Evolutionary conservation across 305 asterid genomes (phyloP).

Genomic region (Lippia alba): DNA sequence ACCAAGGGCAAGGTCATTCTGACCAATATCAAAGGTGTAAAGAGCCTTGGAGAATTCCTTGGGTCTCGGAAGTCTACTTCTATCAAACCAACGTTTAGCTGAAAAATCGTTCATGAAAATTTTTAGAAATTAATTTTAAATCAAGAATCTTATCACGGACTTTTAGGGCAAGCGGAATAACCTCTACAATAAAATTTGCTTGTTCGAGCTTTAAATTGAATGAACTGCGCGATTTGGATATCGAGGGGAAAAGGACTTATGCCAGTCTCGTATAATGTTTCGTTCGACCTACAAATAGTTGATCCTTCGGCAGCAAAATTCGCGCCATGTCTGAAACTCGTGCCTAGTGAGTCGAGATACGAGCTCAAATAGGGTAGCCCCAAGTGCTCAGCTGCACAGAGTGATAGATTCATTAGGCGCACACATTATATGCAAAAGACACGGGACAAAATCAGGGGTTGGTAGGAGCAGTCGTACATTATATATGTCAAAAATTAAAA

Average conservation of each 20-base stretch:
- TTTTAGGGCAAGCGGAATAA: conserved; percentile 3
- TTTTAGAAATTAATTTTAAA: neutral
- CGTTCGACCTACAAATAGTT: conserved; percentile 51
- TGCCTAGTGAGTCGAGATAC: conserved; percentile 53
- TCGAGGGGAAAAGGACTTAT: conserved; percentile 60
- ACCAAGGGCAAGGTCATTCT: conserved; percentile 47
- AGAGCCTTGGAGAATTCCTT: conserved; percentile 49
- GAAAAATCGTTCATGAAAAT: conserved; percentile 12
- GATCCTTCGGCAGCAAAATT: conserved; percentile 60
- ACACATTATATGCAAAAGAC: neutral
- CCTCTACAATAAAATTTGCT: conserved; percentile 47
- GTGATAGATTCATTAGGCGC: conserved; percentile 1
- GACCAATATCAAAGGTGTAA: conserved; percentile 57
- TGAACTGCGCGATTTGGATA: conserved; percentile 46
- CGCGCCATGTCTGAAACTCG: conserved; percentile 57
- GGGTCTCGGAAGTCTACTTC: conserved; percentile 44
- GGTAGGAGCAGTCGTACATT: neutral
- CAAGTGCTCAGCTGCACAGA: conserved; percentile 53
- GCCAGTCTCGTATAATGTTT: conserved; percentile 43
- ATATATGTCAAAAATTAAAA: neutral
- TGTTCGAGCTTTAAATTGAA: conserved; percentile 53
- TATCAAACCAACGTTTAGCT: conserved; percentile 31
- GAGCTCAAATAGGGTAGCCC: conserved; percentile 55
- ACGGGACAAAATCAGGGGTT: no score
- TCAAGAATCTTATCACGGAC: neutral